Conservation (phyloP, 202 grass and related monocot genomes). For the Cymbopogon flexuosus region DNA sequence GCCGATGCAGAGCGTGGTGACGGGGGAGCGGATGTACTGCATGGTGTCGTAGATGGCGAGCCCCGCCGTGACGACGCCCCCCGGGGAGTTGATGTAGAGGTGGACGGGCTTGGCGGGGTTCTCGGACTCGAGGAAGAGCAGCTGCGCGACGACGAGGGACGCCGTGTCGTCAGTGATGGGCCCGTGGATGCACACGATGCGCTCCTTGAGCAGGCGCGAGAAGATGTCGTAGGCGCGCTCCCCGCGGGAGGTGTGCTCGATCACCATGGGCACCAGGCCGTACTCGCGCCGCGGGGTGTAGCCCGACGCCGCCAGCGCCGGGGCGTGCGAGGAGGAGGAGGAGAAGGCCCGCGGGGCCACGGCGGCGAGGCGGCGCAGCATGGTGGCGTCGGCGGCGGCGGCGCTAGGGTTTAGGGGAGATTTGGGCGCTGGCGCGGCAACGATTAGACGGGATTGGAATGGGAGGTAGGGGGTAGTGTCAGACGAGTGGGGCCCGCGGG, state of each 20-base stretch:
- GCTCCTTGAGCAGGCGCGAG: constrained; percentile 91
- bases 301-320: background rate
- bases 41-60: constrained; percentile 97
- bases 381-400: constrained; percentile 43
- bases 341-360: constrained; percentile 27
- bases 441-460: constrained; percentile 22
- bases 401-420: constrained; percentile 31
- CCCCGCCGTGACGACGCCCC: constrained; percentile 86
- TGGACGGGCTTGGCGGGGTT: constrained; percentile 89
- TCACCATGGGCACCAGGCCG: constrained; percentile 81
- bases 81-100: constrained; percentile 96
- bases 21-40: constrained; percentile 84
- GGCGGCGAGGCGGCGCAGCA: constrained; percentile 57
- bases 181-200: constrained; percentile 89
- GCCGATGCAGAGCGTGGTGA: constrained; percentile 89
- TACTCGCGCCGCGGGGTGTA: constrained; percentile 46
- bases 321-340: background rate
- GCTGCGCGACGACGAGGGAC: constrained; percentile 80
- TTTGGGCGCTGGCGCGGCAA: constrained; percentile 32
- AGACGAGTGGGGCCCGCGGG: constrained; percentile 34
- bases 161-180: constrained; percentile 77
- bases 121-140: constrained; percentile 97
- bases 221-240: constrained; percentile 93
- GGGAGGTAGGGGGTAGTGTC: constrained; percentile 11
- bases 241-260: constrained; percentile 89